A percentile compares a stretch with the other conserved stretches of the same genome.
Conservation (phyloP, 306 rosid genomes). For the cucumber (Cucumis sativus) region Cucumber_9930_V3 NC_026658.2:19330001-19330500, state of each 20-base stretch:
- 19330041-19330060: not conserved
- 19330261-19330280: no score
- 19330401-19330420: conserved; percentile 91
- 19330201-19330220: no score
- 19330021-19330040: not conserved
- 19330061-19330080: not conserved
- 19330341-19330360: conserved; percentile 3
- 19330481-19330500: not conserved
- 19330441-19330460: conserved; percentile 49
- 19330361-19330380: conserved; percentile 11
- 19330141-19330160: conserved; percentile 84
- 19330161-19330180: not conserved
- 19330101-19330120: not conserved
- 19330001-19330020: not conserved
- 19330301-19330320: not conserved
- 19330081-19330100: not conserved
- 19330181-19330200: no score
- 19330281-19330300: no score
- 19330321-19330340: not conserved
- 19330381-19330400: conserved; percentile 84
- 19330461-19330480: conserved; percentile 9
- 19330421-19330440: conserved; percentile 85
- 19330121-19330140: conserved; percentile 21
- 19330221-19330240: no score
- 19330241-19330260: no score